Percentiles rank a stretch among this genome's conserved stretches.
These are phyloP conservation scores for Backusella morwellensis DNA, from an alignment of 192 early-diverging fungal genomes.

Conservation along the genomic window DNA sequence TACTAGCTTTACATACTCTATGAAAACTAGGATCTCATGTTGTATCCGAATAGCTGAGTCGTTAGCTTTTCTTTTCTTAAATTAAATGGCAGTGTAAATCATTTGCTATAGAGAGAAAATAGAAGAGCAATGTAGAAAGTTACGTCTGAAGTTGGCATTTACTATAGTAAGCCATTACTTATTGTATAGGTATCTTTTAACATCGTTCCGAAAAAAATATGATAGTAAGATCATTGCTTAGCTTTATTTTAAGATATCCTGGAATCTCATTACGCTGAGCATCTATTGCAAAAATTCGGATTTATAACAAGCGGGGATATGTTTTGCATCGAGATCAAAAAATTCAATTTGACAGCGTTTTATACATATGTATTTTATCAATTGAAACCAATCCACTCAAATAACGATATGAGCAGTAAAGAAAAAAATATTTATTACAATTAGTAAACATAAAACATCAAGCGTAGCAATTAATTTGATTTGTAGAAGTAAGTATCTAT, in stretches of 20 bases:
- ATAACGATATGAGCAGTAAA: background rate
- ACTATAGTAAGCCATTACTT: background rate
- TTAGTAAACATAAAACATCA: background rate
- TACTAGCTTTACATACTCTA: background rate
- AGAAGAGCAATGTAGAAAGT: background rate
- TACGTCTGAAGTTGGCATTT: background rate
- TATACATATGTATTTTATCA: background rate
- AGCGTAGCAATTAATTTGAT: background rate
- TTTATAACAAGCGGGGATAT: background rate
- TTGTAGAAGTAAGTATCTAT: background rate
- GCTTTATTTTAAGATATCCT: background rate
- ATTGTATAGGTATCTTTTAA: background rate
- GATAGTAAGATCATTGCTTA: background rate
- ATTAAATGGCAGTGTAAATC: background rate
- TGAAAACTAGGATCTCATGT: background rate
- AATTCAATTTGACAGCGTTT: background rate
- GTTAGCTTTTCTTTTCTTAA: background rate
- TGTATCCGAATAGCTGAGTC: background rate
- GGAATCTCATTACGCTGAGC: background rate
- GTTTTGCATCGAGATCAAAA: background rate
- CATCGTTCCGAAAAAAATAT: background rate
- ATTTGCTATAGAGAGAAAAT: background rate
- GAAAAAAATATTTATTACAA: background rate
- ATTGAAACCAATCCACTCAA: background rate
- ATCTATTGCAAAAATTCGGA: background rate